Conservation (phyloP, 2,329 filamentous ascomycete genomes). For the Catunica adiposa region DNA sequence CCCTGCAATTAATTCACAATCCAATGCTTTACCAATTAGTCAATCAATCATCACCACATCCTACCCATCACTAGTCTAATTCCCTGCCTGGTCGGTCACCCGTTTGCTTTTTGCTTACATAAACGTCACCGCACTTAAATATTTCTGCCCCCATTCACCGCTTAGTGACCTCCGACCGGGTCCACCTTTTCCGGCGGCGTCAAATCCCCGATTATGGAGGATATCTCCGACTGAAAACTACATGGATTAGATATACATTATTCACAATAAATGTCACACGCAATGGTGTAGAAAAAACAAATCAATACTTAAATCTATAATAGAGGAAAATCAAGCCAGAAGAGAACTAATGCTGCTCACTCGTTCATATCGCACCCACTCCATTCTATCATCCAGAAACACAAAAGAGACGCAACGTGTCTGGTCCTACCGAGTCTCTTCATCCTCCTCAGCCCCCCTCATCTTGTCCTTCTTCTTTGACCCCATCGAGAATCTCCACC, state of each 20-base stretch:
- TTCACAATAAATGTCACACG: too few relatives aligned
- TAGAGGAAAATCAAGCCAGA: not conserved
- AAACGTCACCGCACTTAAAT: not conserved
- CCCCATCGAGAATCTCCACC: constrained; percentile 42
- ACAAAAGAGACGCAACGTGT: not conserved
- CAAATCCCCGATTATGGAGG: too few relatives aligned
- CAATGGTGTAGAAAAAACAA: too few relatives aligned
- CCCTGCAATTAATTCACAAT: too few relatives aligned
- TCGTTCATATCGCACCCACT: not conserved
- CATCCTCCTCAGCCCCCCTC: constrained; percentile 16
- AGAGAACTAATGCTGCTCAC: not conserved
- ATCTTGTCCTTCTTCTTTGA: constrained; percentile 39
- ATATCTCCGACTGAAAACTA: too few relatives aligned
- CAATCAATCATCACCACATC: not conserved
- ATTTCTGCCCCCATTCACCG: constrained; percentile 2
- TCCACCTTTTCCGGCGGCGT: too few relatives aligned
- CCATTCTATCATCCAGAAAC: not conserved
- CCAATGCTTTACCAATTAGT: not conserved
- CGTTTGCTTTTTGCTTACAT: not conserved
- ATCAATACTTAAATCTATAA: not conserved
- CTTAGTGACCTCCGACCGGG: not conserved
- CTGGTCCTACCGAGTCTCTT: not conserved
- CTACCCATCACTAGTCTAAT: not conserved
- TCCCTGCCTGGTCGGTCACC: not conserved
- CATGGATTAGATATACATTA: too few relatives aligned